Base-by-base conservation (phyloP, 1,284 basidiomycete genomes). In the Malassezia furfur region DNA sequence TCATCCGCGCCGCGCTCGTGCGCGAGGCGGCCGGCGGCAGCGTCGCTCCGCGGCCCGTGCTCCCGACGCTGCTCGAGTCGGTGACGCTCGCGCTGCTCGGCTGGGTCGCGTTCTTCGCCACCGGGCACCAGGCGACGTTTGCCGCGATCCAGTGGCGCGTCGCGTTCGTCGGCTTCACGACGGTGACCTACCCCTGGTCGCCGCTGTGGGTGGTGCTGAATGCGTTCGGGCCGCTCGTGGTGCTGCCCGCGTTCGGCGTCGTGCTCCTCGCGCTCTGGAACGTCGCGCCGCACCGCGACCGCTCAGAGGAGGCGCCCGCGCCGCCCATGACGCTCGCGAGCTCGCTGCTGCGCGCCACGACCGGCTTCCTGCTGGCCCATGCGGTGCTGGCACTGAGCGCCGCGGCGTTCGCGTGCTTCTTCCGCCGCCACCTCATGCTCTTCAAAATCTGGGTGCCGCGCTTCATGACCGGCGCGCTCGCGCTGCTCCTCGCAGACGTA, bases 361-460 rank as follows among this genome's bases (percentile, higher is more conserved):
- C 91, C 0, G 84, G 81, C 0, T 78, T 86, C 57, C 80, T 83
- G 77, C 76, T 84, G 2, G 91, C 91, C 72, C 85, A 86, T 70
- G 76, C 81, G 3, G 67, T 79, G 3, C 72, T 94, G 30, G 36
- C 51, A 0, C 72, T 93, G 6, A 83, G 85, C 3, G 82, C 83
- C 9, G 84, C 88, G 4, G 75, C 83, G 5, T 85, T 84, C 57
- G 84, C 89, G 0, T 85, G 86, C 3, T 81, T 83, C 69, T 78
- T 96, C 52, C 77, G 90, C 54, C 76, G 93, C 38, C 94, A 99
- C 76, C 76, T 98, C 63, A 96, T 98, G 91, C 90, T 96, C 35
- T 99, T 93, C 90, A 96, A 96, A 77, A 85, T 96, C 5, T 98
- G 96, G 73, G 91, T 91, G 30, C 94, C 94, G 48, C 79, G 91